These are phyloP conservation scores for Chamaecyparis obtusa DNA, from an alignment of 75 land plant genomes.

Conservation along the genomic window DNA sequence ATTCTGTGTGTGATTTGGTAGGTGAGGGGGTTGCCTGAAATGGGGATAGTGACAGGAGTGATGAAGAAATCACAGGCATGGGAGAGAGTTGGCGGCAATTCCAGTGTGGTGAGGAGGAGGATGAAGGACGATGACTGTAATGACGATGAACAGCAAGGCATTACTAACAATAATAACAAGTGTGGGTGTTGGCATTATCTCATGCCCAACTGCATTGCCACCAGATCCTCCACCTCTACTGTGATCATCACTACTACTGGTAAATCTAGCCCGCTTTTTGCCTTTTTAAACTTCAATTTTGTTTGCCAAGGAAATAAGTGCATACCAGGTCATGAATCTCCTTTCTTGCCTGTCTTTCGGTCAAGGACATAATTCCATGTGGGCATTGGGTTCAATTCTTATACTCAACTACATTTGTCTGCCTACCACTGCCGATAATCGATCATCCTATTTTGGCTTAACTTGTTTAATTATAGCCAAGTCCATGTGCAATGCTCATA, in stretches of 20 bases:
- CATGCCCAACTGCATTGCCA: slow-evolving; percentile 1
- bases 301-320: neutral
- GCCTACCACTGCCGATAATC: neutral
- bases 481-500: neutral
- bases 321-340: neutral
- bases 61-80: slow-evolving; percentile 10
- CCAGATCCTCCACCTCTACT: slow-evolving; percentile 8
- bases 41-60: slow-evolving; percentile 13
- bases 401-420: neutral
- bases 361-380: neutral
- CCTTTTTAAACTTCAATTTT: neutral
- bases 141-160: neutral
- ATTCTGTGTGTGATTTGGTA: neutral
- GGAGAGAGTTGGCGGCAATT: slow-evolving; percentile 6
- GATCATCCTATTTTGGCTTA: neutral
- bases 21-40: neutral
- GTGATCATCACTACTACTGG: slow-evolving; percentile 7
- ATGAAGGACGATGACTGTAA: slow-evolving; percentile 5
- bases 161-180: neutral
- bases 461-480: neutral
- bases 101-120: neutral
- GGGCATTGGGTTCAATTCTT: neutral
- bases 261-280: slow-evolving; percentile 2
- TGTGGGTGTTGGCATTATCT: slow-evolving; percentile 7
- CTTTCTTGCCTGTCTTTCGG: neutral